Conservation (phyloP, 371 early-diverging fungal species). For the Batrachochytrium dendrobatidis region DNA sequence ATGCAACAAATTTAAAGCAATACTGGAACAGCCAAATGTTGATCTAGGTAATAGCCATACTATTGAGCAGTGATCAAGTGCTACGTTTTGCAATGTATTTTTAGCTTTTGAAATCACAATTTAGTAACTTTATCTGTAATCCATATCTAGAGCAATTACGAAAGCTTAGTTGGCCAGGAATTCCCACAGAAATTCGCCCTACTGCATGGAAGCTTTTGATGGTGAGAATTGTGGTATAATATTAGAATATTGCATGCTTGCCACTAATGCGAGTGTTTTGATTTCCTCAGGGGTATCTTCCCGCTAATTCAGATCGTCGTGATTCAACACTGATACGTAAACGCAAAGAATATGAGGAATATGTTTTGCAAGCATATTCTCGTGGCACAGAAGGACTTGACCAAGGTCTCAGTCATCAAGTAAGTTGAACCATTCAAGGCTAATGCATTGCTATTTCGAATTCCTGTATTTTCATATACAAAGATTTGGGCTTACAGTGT, state of each 20-base stretch:
- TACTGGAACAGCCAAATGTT: slow-evolving; percentile 63
- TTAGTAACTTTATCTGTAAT: too few relatives aligned
- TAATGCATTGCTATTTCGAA: not conserved
- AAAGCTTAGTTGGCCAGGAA: slow-evolving; percentile 84
- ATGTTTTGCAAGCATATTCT: slow-evolving; percentile 69
- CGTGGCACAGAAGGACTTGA: slow-evolving; percentile 68
- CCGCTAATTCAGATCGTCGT: slow-evolving; percentile 74
- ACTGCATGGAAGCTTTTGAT: slow-evolving; percentile 88
- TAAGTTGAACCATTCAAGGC: slow-evolving; percentile 15
- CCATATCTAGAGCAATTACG: slow-evolving; percentile 48
- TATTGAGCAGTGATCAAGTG: too few relatives aligned
- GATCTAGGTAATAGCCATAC: slow-evolving; percentile 56
- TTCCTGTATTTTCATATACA: not conserved
- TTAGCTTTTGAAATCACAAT: too few relatives aligned
- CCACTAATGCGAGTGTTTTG: not conserved
- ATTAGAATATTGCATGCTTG: not conserved
- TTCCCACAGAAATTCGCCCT: slow-evolving; percentile 74
- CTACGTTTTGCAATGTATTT: too few relatives aligned
- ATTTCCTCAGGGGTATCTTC: slow-evolving; percentile 64
- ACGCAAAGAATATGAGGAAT: slow-evolving; percentile 83
- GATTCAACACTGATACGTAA: slow-evolving; percentile 74
- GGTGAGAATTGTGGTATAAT: slow-evolving; percentile 36
- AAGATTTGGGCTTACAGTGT: not conserved
- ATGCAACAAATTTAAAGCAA: slow-evolving; percentile 57
- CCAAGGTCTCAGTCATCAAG: slow-evolving; percentile 84